phyloP scores from a whole-genome alignment of 2,329 filamentous ascomycete species.

The Nakataea oryzae region DNA sequence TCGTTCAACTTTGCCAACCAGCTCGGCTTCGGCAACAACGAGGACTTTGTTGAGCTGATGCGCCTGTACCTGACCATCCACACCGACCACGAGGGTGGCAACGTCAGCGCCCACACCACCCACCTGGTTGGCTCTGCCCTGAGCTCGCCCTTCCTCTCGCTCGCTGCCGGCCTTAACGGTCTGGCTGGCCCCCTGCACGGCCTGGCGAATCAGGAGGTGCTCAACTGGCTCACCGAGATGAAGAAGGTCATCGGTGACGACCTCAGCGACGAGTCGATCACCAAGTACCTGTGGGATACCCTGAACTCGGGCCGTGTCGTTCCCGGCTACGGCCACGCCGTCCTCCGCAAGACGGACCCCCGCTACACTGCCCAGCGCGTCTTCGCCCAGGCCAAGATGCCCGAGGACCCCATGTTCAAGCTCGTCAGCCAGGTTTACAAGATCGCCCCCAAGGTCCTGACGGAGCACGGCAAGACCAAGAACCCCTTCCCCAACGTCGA shows the following conservation, averaged over 20 bases:
- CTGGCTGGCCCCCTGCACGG: conserved; percentile 97
- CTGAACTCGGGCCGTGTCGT: conserved; percentile 94
- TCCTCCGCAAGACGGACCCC: conserved; percentile 98
- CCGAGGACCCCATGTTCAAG: conserved; percentile 99
- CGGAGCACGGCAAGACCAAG: conserved; percentile 99
- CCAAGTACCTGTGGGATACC: conserved; percentile 96
- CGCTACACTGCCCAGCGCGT: conserved; percentile 97
- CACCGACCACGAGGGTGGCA: conserved; percentile 99
- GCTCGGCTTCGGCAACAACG: conserved; percentile 91
- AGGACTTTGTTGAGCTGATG: conserved; percentile 96
- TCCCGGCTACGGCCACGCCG: conserved; percentile 95
- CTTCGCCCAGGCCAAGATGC: conserved; percentile 73
- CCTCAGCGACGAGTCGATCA: conserved; percentile 92
- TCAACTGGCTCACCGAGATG: conserved; percentile 99
- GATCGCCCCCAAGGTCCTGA: conserved; percentile 95
- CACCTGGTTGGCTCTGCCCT: conserved; percentile 95
- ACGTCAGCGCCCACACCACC: conserved; percentile 96
- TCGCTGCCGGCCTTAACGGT: conserved; percentile 94
- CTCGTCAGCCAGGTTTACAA: conserved; percentile 99
- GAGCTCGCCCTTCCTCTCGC: conserved; percentile 93
- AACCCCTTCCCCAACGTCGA: conserved; percentile 99
- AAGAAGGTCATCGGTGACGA: conserved; percentile 91
- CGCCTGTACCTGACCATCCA: conserved; percentile 99
- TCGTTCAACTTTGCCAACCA: conserved; percentile 99
- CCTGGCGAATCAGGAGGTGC: conserved; percentile 98